Evolutionary conservation across 2,329 filamentous ascomycete genomes (phyloP).

Genomic region (Colletotrichum lentis): DNA sequence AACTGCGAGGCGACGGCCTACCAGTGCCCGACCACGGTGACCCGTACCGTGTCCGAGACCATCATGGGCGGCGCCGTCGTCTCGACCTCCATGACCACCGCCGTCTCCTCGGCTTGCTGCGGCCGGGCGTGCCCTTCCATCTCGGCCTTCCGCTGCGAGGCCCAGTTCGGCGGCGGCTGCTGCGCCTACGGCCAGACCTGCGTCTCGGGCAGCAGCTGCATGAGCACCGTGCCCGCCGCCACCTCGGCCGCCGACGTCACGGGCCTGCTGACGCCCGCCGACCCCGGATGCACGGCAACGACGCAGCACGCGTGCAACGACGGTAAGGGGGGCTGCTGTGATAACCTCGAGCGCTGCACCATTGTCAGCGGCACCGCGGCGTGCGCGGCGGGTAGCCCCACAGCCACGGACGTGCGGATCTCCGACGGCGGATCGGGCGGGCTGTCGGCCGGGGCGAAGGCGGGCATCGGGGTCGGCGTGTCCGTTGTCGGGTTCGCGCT

Average conservation of each 20-base stretch:
- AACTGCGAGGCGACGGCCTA: slow-evolving; percentile 47
- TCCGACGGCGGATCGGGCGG: slow-evolving; percentile 36
- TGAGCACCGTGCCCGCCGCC: slow-evolving; percentile 44
- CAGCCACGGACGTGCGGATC: slow-evolving; percentile 45
- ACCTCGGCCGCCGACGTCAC: slow-evolving; percentile 36
- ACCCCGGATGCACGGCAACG: slow-evolving; percentile 54
- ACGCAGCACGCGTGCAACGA: slow-evolving; percentile 55
- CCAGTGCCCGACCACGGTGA: slow-evolving; percentile 46
- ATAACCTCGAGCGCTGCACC: slow-evolving; percentile 54
- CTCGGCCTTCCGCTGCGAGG: slow-evolving; percentile 56
- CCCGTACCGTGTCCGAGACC: slow-evolving; percentile 39
- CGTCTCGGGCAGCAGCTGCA: slow-evolving; percentile 47
- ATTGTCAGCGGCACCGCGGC: slow-evolving; percentile 47
- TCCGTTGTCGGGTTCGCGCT: slow-evolving; percentile 54
- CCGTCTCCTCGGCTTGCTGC: slow-evolving; percentile 49
- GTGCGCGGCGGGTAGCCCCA: slow-evolving; percentile 51
- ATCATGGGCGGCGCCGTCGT: slow-evolving; percentile 37
- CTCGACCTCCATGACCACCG: slow-evolving; percentile 34
- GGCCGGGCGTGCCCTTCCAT: slow-evolving; percentile 51
- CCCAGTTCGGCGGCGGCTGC: slow-evolving; percentile 57
- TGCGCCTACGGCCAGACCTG: slow-evolving; percentile 58
- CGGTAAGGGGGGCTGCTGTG: slow-evolving; percentile 59
- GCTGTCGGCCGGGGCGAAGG: slow-evolving; percentile 61
- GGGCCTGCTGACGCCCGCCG: slow-evolving; percentile 47
- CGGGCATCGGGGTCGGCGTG: slow-evolving; percentile 64